Conservation (phyloP, 1,284 basidiomycete species). For the Naganishia albida region DNA sequence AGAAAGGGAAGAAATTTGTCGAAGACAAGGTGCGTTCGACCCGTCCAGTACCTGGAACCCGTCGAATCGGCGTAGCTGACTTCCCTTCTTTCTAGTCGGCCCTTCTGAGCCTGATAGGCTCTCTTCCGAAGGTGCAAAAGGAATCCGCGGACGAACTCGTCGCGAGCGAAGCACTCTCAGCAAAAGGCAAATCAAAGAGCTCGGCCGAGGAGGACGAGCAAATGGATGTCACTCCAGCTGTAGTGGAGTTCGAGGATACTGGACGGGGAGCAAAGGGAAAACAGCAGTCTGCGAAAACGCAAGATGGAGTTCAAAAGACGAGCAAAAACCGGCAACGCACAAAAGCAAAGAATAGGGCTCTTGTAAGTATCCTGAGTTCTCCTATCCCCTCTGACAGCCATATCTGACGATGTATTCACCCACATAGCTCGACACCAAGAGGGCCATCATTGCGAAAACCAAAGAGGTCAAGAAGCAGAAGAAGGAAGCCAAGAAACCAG, state of each 20-base stretch:
- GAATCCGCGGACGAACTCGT: conserved; percentile 15
- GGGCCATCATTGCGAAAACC: conserved; percentile 10
- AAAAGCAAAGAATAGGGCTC: conserved; percentile 19
- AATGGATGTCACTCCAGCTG: background rate
- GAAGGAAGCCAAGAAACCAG: conserved; percentile 21
- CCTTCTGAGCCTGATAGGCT: conserved; percentile 21
- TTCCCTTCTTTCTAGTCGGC: conserved; percentile 1
- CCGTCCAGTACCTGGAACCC: background rate
- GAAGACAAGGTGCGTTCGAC: conserved; percentile 47
- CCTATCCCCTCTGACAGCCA: background rate
- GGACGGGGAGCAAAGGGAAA: background rate
- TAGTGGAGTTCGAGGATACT: background rate
- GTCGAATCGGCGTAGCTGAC: background rate
- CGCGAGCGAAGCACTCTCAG: conserved; percentile 2
- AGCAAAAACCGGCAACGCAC: conserved; percentile 25
- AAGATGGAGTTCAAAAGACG: conserved; percentile 5
- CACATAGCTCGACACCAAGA: conserved; percentile 19
- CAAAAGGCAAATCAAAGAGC: conserved; percentile 24
- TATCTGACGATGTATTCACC: background rate
- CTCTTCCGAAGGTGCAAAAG: conserved; percentile 16
- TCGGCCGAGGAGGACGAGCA: conserved; percentile 6
- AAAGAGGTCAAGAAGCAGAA: conserved; percentile 26
- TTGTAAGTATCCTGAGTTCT: conserved; percentile 1
- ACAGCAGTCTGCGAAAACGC: background rate
- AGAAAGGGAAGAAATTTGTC: conserved; percentile 52